Percentiles rank a stretch among this genome's conserved stretches.
These are phyloP conservation scores for Fusarium decemcellulare DNA, from an alignment of 2,329 filamentous ascomycete genomes.

Conservation along the genomic window DNA sequence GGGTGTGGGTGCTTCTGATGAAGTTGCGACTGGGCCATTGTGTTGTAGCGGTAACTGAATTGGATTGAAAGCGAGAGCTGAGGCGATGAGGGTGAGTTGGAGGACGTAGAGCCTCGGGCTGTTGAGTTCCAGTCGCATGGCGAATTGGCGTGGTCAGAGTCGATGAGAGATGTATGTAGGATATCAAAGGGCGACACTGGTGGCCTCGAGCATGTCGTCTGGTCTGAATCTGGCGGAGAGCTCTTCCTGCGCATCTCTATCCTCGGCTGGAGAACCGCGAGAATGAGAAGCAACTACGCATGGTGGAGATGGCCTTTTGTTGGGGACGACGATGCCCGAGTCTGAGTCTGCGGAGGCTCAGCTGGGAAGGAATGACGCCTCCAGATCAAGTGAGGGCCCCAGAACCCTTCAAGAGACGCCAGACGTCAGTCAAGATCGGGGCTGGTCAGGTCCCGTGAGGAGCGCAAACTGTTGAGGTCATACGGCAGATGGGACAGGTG, in stretches of 20 bases:
- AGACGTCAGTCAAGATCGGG: slow-evolving; percentile 26
- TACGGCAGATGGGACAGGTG: slow-evolving; percentile 26
- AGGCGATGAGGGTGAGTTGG: slow-evolving; percentile 34
- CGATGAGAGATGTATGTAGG: background rate
- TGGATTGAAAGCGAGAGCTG: slow-evolving; percentile 23
- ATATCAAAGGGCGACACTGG: background rate
- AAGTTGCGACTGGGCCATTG: background rate
- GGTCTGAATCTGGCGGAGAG: background rate
- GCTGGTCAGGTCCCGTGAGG: slow-evolving; percentile 44
- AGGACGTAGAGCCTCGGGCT: slow-evolving; percentile 28
- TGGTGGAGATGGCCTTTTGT: slow-evolving; percentile 17
- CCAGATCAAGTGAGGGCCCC: slow-evolving; percentile 27
- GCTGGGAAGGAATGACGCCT: slow-evolving; percentile 8
- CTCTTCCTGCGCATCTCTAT: background rate
- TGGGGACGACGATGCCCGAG: slow-evolving; percentile 1
- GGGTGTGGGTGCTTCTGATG: slow-evolving; percentile 61
- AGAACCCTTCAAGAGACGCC: background rate
- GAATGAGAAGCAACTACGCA: background rate
- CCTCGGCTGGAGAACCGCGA: slow-evolving; percentile 1
- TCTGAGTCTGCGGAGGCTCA: slow-evolving; percentile 2
- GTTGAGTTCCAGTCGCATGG: slow-evolving; percentile 24
- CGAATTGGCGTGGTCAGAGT: slow-evolving; percentile 1
- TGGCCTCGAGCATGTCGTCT: slow-evolving; percentile 4
- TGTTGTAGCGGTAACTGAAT: slow-evolving; percentile 27
- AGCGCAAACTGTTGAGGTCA: slow-evolving; percentile 42